Conservation (phyloP, 2,329 filamentous ascomycete species). For the Parastagonospora avenae region DNA sequence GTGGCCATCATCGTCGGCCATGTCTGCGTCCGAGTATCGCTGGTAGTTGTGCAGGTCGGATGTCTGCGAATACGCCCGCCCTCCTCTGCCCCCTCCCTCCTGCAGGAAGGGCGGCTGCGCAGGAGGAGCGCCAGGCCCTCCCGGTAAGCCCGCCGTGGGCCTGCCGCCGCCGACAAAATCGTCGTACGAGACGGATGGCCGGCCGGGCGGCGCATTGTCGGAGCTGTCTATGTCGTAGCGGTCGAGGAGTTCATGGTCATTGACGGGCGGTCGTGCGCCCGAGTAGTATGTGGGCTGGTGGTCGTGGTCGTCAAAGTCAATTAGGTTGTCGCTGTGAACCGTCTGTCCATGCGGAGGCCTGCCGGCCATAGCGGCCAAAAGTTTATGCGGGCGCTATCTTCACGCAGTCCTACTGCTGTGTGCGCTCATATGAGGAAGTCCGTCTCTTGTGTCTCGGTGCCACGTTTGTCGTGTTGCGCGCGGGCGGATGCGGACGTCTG, state of each 20-base stretch:
- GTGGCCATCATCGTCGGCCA: constrained; percentile 76
- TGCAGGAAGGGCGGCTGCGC: constrained; percentile 43
- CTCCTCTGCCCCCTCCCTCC: constrained; percentile 48
- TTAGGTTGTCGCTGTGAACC: constrained; percentile 62
- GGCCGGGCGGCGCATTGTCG: constrained; percentile 66
- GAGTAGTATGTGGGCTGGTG: constrained; percentile 73
- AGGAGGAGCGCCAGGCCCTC: constrained; percentile 50
- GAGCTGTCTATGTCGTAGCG: constrained; percentile 73
- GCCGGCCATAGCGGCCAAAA: constrained; percentile 54
- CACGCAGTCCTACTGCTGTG: constrained; percentile 25
- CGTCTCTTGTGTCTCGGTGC: too few relatives aligned
- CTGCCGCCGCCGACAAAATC: constrained; percentile 80
- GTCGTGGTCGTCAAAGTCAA: constrained; percentile 75
- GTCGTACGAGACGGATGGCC: constrained; percentile 92
- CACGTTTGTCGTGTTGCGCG: too few relatives aligned
- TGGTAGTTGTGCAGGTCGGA: constrained; percentile 87
- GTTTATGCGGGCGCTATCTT: constrained; percentile 22
- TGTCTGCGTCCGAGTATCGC: constrained; percentile 87
- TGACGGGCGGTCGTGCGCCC: constrained; percentile 77
- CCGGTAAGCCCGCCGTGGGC: constrained; percentile 51
- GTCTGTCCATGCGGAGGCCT: constrained; percentile 60
- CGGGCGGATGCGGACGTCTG: too few relatives aligned
- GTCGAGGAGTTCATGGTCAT: constrained; percentile 79
- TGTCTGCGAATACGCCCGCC: constrained; percentile 69
- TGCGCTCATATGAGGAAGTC: constrained; percentile 21